phyloP scores from a whole-genome alignment of 208 protist genomes.

The Leishmania tarentolae region DNA sequence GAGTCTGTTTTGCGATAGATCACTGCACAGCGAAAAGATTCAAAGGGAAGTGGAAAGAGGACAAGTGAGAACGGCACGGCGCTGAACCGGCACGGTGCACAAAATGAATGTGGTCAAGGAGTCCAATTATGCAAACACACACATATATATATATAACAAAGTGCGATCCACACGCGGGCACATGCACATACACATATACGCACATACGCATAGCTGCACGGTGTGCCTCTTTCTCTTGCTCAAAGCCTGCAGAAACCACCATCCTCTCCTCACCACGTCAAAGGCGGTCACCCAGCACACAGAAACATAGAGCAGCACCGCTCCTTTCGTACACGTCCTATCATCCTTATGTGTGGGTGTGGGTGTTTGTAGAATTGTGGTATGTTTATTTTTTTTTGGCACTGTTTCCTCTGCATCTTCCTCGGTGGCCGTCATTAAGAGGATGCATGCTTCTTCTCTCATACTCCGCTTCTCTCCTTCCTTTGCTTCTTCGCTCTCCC shows the following conservation, averaged over 20 bases:
- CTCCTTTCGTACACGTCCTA: background rate
- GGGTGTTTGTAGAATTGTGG: background rate
- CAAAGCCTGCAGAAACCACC: background rate
- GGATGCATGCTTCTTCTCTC: background rate
- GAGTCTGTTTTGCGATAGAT: background rate
- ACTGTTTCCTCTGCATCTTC: background rate
- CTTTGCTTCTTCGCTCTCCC: background rate
- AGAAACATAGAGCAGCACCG: background rate
- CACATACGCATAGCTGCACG: background rate
- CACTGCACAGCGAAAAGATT: background rate
- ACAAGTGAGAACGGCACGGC: background rate
- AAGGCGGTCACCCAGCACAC: background rate
- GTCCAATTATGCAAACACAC: background rate
- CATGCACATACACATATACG: conserved; percentile 4
- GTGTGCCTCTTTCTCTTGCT: background rate
- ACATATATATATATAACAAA: background rate
- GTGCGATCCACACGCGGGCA: background rate
- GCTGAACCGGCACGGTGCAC: background rate
- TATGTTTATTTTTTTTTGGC: too few species aligned
- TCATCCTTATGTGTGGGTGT: background rate
- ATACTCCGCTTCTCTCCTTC: background rate
- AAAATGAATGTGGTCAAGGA: background rate
- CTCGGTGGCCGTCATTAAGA: background rate
- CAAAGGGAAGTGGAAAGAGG: background rate
- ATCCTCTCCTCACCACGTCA: background rate